These are phyloP conservation scores for Talaromyces thailandensis DNA, from an alignment of 495 filamentous ascomycete species.

Conservation along the genomic window DNA sequence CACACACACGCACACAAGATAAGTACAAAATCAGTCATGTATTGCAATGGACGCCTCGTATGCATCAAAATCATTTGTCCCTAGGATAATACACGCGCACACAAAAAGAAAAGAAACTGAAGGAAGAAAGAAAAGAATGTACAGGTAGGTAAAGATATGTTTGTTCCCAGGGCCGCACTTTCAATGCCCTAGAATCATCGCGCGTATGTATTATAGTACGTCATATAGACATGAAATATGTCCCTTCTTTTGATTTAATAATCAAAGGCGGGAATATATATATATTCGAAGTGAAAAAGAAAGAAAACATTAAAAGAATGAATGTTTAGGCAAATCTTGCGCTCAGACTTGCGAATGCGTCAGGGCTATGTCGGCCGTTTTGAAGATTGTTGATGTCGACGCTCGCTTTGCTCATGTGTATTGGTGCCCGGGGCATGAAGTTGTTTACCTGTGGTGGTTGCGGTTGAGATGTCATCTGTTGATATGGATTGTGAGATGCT, in stretches of 20 bases:
- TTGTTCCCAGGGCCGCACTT: neutral
- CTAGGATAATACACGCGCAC: neutral
- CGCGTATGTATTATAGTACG: neutral
- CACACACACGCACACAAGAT: neutral
- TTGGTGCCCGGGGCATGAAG: constrained; percentile 15
- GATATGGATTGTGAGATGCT: constrained; percentile 6
- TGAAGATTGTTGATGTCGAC: constrained; percentile 68
- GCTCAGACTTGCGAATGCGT: constrained; percentile 94
- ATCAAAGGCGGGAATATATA: constrained; percentile 1
- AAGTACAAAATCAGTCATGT: constrained; percentile 5
- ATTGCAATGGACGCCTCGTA: neutral
- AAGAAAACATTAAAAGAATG: constrained; percentile 3
- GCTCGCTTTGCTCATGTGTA: constrained; percentile 82
- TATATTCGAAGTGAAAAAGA: constrained; percentile 3
- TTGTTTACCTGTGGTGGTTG: neutral
- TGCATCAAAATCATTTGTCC: neutral
- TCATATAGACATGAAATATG: neutral
- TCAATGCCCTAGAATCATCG: neutral
- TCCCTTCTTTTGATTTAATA: neutral
- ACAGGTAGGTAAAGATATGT: neutral
- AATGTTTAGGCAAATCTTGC: constrained; percentile 37
- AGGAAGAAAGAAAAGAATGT: neutral
- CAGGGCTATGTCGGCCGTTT: constrained; percentile 83
- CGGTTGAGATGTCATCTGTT: neutral
- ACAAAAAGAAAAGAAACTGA: neutral